Conservation (phyloP, 257 asterid genomes). For the Primulina eburnea region DNA sequence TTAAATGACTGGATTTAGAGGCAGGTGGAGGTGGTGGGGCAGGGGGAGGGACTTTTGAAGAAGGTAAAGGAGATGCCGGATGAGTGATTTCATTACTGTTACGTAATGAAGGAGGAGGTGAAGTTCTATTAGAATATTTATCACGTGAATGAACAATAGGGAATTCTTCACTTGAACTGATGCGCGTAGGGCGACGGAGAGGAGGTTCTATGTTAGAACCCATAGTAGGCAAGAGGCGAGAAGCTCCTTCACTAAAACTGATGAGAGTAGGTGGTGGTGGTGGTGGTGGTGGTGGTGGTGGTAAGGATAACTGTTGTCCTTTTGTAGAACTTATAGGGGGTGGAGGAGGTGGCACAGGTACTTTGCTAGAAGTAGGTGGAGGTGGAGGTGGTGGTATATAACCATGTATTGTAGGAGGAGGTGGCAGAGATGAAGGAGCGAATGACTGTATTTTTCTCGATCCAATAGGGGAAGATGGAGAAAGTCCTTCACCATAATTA, state of each 20-base stretch:
- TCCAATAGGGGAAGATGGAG: background rate
- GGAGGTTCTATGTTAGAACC: conserved; percentile 24
- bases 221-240: conserved; percentile 13
- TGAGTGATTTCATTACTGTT: conserved; percentile 14
- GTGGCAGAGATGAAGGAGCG: background rate
- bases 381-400: conserved; percentile 28
- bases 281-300: conserved; percentile 16
- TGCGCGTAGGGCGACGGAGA: conserved; percentile 16
- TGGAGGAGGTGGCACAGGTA: conserved; percentile 24
- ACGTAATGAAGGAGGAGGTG: conserved; percentile 32
- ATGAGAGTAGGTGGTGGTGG: conserved; percentile 23
- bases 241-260: conserved; percentile 1
- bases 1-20: conserved; percentile 21
- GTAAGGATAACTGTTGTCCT: conserved; percentile 19
- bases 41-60: conserved; percentile 11
- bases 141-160: conserved; percentile 24
- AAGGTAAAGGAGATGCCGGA: conserved; percentile 20
- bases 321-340: conserved; percentile 13
- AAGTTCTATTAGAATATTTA: conserved; percentile 30
- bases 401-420: conserved; percentile 3
- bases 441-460: background rate
- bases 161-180: conserved; percentile 22
- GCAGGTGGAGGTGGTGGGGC: conserved; percentile 40
- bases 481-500: conserved; percentile 9
- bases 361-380: conserved; percentile 23